These are phyloP conservation scores for Aspergillus uvarum DNA, from an alignment of 2,329 filamentous ascomycete species.

Conservation along the genomic window DNA sequence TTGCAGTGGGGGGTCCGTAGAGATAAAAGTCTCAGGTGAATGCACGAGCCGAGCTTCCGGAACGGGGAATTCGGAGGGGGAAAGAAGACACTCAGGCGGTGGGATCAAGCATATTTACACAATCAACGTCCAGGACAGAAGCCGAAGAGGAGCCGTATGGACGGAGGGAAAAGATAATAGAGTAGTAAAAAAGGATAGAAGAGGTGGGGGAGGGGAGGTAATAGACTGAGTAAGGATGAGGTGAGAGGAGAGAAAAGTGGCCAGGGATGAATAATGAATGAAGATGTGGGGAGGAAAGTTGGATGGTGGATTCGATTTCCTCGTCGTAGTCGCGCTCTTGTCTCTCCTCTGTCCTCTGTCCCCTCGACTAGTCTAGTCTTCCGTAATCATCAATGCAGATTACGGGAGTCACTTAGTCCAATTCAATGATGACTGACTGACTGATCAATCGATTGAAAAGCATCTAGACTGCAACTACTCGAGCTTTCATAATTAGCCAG, in stretches of 20 bases:
- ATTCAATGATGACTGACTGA: neutral
- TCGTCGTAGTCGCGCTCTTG: no score
- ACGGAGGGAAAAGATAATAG: neutral
- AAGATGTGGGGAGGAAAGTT: conserved; percentile 9
- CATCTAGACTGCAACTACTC: neutral
- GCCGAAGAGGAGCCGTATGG: neutral
- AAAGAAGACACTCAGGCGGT: conserved; percentile 8
- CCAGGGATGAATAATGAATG: conserved; percentile 2
- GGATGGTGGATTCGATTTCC: neutral
- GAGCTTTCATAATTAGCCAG: neutral
- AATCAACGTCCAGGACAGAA: conserved; percentile 1
- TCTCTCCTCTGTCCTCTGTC: no score
- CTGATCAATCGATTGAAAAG: neutral
- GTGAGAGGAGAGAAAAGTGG: conserved; percentile 1
- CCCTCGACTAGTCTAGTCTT: neutral
- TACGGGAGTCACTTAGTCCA: neutral
- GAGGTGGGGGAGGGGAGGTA: neutral
- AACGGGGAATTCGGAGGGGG: conserved; percentile 5
- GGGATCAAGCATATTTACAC: conserved; percentile 21
- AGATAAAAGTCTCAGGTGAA: conserved; percentile 11
- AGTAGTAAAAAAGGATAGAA: neutral
- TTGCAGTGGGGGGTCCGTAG: conserved; percentile 8
- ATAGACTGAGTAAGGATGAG: neutral
- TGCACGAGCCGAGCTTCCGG: conserved; percentile 19
- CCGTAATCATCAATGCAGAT: neutral